A percentile compares a stretch with the other conserved stretches of the same genome.
Conservation (phyloP, 1,139 yeast genomes). For the Blastobotrys arbuscula region DNA sequence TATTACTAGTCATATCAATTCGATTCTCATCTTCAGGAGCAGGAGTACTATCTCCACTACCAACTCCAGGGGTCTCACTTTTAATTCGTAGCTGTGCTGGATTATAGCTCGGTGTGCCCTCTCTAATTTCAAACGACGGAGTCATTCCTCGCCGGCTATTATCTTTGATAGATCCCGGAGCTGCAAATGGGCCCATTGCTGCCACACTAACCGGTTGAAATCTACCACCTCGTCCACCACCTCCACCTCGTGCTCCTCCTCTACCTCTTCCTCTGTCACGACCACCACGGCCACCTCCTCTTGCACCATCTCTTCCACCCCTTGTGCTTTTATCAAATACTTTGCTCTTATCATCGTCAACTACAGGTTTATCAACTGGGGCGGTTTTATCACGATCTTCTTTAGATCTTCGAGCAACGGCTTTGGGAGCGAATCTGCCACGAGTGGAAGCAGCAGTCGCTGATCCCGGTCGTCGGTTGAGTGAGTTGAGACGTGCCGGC, state of each 20-base stretch:
- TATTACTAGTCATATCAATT: slow-evolving; percentile 26
- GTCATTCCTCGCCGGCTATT: slow-evolving; percentile 6
- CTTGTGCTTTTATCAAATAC: background rate
- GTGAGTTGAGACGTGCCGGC: slow-evolving; percentile 13
- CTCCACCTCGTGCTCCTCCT: slow-evolving; percentile 18
- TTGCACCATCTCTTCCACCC: slow-evolving; percentile 14
- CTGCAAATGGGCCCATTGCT: slow-evolving; percentile 34
- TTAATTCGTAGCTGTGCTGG: slow-evolving; percentile 17
- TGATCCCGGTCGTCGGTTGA: slow-evolving; percentile 10
- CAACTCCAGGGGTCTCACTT: slow-evolving; percentile 23
- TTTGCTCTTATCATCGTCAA: slow-evolving; percentile 14
- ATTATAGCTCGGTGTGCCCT: slow-evolving; percentile 9
- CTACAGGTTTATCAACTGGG: slow-evolving; percentile 47
- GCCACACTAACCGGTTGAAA: slow-evolving; percentile 30
- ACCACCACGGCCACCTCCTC: slow-evolving; percentile 19
- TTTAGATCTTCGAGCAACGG: slow-evolving; percentile 71
- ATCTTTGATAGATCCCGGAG: slow-evolving; percentile 22
- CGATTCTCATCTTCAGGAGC: slow-evolving; percentile 21
- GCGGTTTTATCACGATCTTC: slow-evolving; percentile 79
- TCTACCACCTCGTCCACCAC: slow-evolving; percentile 22
- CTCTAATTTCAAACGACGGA: slow-evolving; percentile 11
- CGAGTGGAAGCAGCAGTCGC: slow-evolving; percentile 30
- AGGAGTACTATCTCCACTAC: slow-evolving; percentile 16
- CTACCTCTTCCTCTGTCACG: slow-evolving; percentile 15
- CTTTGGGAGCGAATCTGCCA: slow-evolving; percentile 75